Evolutionary conservation across 257 asterid genomes (phyloP), one percentile per base, ranked within the genome.

Genomic region (Nicotiana tomentosiformis): DNA sequence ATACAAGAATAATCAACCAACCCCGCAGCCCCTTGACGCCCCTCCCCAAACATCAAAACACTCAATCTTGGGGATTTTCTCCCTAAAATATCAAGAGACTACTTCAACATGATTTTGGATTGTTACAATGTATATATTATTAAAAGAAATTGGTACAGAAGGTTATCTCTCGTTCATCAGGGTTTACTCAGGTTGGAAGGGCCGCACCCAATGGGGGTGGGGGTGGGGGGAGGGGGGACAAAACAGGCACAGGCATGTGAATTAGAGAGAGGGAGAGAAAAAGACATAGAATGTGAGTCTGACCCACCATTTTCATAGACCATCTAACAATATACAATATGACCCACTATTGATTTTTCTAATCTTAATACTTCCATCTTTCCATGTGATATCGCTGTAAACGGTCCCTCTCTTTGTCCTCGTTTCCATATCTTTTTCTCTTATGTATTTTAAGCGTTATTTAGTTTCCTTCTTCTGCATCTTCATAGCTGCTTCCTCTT

Each of bases 371-470:
- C 68, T 1, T 77, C 46, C 66, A 11, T n/a, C 84, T 80, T 81
- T 78, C 72, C 88, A 83, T 86, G 88, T 83, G 86, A 81, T 35
- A 83, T 66, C 60, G 69, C 86, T 78, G 82, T 55, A 78, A 33
- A 82, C 82, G 58, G 70, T 69, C 72, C 86, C 26, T 35, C 39
- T 53, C 57, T 84, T 32, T 79, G 83, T 82, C 88, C 83, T 82
- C n/a, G 20, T 56, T 10, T 9, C 14, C 18, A 30, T 30, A 12
- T 43, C 18, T n/a, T 30, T 46, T 35, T 7, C 74, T 15, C 55
- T 53, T 15, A 8, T 56, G 37, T 14, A 8, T 53, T 51, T 58
- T 39, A 18, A 0, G 49, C 23, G 7, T 20, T 51, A 35, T 35
- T 78, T 55, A 70, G 35, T 37, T 58, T 66, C 30, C 69, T 55